Evolutionary conservation across 768 basidiomycete species (phyloP), one percentile per base, ranked within the genome.

Genomic region (Chalciporus chontae): DNA sequence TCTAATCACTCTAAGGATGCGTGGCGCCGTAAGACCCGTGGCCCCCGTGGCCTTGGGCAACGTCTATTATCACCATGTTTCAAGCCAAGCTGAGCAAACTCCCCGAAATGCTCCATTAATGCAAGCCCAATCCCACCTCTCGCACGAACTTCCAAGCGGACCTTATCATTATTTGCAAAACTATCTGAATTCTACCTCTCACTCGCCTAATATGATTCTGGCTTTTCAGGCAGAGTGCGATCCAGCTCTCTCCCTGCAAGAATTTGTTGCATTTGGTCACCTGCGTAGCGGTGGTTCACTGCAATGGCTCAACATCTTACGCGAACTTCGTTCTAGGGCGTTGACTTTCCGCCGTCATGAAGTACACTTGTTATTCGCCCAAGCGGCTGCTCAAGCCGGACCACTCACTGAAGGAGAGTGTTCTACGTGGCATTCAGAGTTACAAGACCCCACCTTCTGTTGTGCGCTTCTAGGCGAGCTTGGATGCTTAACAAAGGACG

Each of bases 251-350:
- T 64, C 44, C 24, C 43, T 74, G 2, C 74, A 78, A 24, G 75
- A 79, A 44, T 71, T 65, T 21, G 60, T 71, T 18, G 67, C 70
- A 0, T 79, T 75, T 47, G 70, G 68, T 8, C 57, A 62, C 39
- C 57, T 79, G 26, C 72, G 78, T 10, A 66, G 70, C 26, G 76
- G 77, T 3, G 45, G 61, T 0, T 60, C 47, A 4, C 52, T 79
- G 0, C 77, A 79, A 40, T 77, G 75, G 77, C 56, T 70, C 37
- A 79, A 79, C 50, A 73, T 79, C 26, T 53, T 65, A 8, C 67
- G 71, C 19, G 74, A 74, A 52, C 52, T 79, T 15, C 63, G 62
- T 6, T 63, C 66, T 2, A 57, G 64, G 17, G 48, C 50, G 3
- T 56, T 79, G 40, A 66, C 65, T 5, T 71, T 79, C 47, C 57